Conservation (phyloP, 345 rosid species). For the Acer campestre region DNA sequence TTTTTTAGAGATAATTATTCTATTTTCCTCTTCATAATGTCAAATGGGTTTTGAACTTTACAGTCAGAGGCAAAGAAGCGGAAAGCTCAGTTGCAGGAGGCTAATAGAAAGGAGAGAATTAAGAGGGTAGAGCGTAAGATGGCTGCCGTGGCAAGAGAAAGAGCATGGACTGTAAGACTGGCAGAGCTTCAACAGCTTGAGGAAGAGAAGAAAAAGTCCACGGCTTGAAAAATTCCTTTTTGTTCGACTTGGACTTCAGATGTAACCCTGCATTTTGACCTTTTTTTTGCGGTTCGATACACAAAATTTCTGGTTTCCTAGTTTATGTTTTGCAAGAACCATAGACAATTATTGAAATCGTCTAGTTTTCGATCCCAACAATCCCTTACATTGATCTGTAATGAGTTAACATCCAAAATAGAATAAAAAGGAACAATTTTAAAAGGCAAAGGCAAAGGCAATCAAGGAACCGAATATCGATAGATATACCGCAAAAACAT, state of each 20-base stretch:
- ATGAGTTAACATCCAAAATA: too few species aligned
- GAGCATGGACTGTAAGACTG: slow-evolving; percentile 82
- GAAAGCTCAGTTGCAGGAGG: slow-evolving; percentile 78
- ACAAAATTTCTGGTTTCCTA: background rate
- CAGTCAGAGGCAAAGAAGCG: slow-evolving; percentile 97
- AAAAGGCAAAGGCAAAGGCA: too few species aligned
- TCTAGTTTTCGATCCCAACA: too few species aligned
- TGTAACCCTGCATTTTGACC: background rate
- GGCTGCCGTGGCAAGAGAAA: slow-evolving; percentile 92
- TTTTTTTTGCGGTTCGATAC: background rate
- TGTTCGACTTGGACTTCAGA: background rate
- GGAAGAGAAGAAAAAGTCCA: slow-evolving; percentile 73
- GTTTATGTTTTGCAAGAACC: background rate
- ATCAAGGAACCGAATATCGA: too few species aligned
- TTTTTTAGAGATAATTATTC: background rate
- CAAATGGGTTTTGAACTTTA: slow-evolving; percentile 21
- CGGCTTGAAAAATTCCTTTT: slow-evolving; percentile 34
- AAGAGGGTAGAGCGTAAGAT: slow-evolving; percentile 65
- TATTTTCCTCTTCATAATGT: background rate
- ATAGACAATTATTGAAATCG: background rate
- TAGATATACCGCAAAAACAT: too few species aligned
- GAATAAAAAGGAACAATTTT: too few species aligned
- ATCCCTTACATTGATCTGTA: too few species aligned
- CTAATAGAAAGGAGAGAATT: slow-evolving; percentile 70
- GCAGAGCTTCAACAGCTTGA: slow-evolving; percentile 71